Conservation (phyloP, 2,329 filamentous ascomycete species). For the Ophiostoma quercus region DNA sequence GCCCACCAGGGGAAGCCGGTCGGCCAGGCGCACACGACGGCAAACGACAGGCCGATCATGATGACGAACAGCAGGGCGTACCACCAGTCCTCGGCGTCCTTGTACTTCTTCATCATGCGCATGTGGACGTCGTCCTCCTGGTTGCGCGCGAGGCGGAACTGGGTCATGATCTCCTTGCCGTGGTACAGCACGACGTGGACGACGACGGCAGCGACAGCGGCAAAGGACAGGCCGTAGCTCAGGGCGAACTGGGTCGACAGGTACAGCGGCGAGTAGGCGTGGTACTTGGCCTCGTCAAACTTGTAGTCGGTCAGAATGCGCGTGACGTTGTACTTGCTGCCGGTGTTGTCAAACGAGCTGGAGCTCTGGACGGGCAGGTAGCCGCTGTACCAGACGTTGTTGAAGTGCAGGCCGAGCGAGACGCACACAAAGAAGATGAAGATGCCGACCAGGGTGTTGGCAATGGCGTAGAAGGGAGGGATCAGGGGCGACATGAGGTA, state of each 20-base stretch:
- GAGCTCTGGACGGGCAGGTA: constrained; percentile 59
- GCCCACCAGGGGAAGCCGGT: constrained; percentile 56
- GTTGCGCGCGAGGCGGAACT: constrained; percentile 50
- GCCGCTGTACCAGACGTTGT: constrained; percentile 52
- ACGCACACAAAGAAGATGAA: constrained; percentile 51
- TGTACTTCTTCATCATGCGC: constrained; percentile 58
- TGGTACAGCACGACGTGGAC: constrained; percentile 54
- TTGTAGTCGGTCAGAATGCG: constrained; percentile 54
- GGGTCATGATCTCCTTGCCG: constrained; percentile 50
- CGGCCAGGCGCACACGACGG: constrained; percentile 49
- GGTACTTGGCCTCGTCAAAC: constrained; percentile 58
- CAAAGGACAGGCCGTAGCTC: constrained; percentile 51
- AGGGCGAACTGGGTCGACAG: constrained; percentile 58
- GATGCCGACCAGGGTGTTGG: constrained; percentile 50
- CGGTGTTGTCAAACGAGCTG: constrained; percentile 60
- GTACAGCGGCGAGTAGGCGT: constrained; percentile 60
- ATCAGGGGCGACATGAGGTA: constrained; percentile 47
- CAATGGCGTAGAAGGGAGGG: constrained; percentile 52
- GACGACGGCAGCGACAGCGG: constrained; percentile 58
- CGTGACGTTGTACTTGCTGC: constrained; percentile 53
- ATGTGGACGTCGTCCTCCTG: constrained; percentile 57
- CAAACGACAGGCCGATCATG: constrained; percentile 53
- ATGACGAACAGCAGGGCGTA: constrained; percentile 47
- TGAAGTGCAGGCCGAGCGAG: constrained; percentile 56
- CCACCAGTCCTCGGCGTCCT: constrained; percentile 57